Percentiles rank a stretch among this genome's conserved stretches.
phyloP scores from a whole-genome alignment of 495 filamentous ascomycete species.

The Xanthoparmelia taractica region DNA sequence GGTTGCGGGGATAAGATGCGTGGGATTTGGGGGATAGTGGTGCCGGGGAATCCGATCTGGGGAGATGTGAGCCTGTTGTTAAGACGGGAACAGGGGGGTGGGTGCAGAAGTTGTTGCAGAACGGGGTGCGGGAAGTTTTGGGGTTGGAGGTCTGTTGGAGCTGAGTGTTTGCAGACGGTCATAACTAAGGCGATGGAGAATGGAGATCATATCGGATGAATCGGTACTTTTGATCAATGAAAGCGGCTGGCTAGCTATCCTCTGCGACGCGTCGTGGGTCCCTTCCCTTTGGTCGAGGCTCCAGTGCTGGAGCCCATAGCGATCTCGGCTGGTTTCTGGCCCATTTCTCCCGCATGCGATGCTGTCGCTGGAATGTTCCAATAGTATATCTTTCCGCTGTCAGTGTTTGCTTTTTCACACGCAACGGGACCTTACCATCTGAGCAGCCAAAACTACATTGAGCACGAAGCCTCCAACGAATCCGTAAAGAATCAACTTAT shows the following conservation, averaged over 20 bases:
- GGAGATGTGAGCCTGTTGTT: background rate
- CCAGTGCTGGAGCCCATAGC: conserved; percentile 34
- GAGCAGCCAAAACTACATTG: conserved; percentile 75
- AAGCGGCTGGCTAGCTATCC: conserved; percentile 29
- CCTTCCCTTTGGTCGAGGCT: conserved; percentile 32
- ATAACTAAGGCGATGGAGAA: background rate
- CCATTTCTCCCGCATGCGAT: conserved; percentile 30
- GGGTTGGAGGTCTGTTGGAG: background rate
- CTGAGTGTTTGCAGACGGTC: background rate
- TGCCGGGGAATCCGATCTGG: background rate
- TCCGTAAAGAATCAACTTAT: conserved; percentile 87
- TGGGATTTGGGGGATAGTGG: background rate
- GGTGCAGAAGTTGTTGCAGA: background rate
- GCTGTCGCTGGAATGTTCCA: conserved; percentile 69
- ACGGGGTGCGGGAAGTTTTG: background rate
- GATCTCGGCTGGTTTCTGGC: conserved; percentile 37
- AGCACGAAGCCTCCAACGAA: conserved; percentile 83
- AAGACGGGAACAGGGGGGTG: background rate
- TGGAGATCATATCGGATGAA: background rate
- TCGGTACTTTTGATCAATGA: background rate
- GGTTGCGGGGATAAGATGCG: background rate
- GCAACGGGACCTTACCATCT: conserved; percentile 54
- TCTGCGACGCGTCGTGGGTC: conserved; percentile 44
- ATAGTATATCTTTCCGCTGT: conserved; percentile 52
- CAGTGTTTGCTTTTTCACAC: background rate